A percentile compares a stretch with the other conserved stretches of the same genome.
phyloP scores from a whole-genome alignment of 768 basidiomycete genomes.

The Leccinum ochraceum region DNA sequence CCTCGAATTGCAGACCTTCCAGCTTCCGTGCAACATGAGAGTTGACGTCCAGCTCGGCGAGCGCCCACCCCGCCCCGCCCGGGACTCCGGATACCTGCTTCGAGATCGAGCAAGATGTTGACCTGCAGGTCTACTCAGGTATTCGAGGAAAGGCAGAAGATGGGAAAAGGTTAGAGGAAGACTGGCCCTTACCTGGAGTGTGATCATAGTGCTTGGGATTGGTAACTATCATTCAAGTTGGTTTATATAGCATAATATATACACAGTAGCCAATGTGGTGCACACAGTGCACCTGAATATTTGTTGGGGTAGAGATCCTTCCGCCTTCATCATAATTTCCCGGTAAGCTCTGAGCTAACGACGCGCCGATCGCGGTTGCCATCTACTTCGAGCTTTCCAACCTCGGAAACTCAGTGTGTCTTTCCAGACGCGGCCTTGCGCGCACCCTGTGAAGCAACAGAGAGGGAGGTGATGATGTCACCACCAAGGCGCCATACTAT shows the following conservation, averaged over 20 bases:
- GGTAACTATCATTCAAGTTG: background rate
- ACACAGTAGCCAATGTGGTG: background rate
- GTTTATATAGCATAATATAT: background rate
- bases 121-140: background rate
- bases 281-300: background rate
- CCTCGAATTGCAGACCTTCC: background rate
- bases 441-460: conserved; percentile 25
- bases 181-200: background rate
- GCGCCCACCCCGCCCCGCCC: background rate
- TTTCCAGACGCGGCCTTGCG: conserved; percentile 37
- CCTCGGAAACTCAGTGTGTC: conserved; percentile 16
- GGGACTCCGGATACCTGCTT: background rate
- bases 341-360: background rate
- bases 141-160: background rate
- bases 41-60: background rate
- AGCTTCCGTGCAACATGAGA: background rate
- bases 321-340: background rate
- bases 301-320: background rate
- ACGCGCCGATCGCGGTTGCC: too few relatives aligned
- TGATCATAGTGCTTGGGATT: background rate
- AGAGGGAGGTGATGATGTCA: conserved; percentile 55
- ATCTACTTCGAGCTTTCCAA: background rate
- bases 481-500: conserved; percentile 61
- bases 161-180: background rate
- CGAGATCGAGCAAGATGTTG: background rate